Base-by-base conservation (phyloP, 2,329 filamentous ascomycete genomes). In the Aspergillus arachidicola region DNA sequence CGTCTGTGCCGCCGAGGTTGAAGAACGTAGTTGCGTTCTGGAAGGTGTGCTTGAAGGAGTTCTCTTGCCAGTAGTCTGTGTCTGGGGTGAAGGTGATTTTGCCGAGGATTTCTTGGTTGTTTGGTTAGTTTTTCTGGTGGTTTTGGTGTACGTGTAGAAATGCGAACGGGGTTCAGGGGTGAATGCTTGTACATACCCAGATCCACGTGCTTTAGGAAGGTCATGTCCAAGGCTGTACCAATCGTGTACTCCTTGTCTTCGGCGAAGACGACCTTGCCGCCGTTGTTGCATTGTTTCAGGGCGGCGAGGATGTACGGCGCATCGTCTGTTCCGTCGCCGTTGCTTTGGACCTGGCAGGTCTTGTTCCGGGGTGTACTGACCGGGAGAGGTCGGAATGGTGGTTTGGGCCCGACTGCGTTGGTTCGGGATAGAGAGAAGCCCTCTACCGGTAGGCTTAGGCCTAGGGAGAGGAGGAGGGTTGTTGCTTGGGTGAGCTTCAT, bases 1-100 rank as follows among this genome's bases (percentile, higher is more conserved):
- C 86, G 75, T 86, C 87, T 23, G 83, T 79, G 34, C 89, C 89
- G 46, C 89, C 88, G 43, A 89, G 82, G 71, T 87, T 84, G 81
- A 88, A 91, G 80, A 91, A 90, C 1, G 86, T 86, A 0, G 86
- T 88, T 6, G 85, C 84, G 65, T 90, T 90, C 69, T 91, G 89
- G 77, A 86, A 92, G 6, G 78, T 80, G 30, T 88, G 87, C 60
- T 84, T 83, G 81, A 91, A 91, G 48, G 83, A 81, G 69, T 90
- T 83, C 10, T 81, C 82, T 66, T 88, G 83, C 89, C 89, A 91
- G 76, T 91, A 91, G 67, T 86, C 83, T 1, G 87, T 88, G 71
- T 92, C 87, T 57, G 88, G 84, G 60, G 84, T 86, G 77, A 91
- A 91, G 61, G 84, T 79, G 23, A 91, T 82, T 26, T 82, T 83